Percentiles rank a stretch among this genome's conserved stretches.
phyloP scores from a whole-genome alignment of 192 early-diverging fungal genomes.

The Geranomyces variabilis region DNA sequence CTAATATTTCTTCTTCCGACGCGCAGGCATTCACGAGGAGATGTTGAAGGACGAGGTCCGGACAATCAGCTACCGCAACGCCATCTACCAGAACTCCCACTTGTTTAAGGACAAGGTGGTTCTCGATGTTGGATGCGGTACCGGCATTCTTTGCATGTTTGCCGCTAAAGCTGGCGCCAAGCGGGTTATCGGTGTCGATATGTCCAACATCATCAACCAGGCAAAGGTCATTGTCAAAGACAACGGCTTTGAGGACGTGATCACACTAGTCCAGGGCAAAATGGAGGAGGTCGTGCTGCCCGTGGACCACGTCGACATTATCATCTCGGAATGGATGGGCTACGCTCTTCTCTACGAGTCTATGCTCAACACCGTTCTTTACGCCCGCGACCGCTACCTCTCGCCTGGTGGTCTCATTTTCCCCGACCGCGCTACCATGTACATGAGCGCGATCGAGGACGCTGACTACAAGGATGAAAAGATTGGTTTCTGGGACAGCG shows the following conservation, averaged over 20 bases:
- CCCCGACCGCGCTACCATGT: conserved; percentile 85
- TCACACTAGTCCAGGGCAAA: conserved; percentile 92
- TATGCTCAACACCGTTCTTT: conserved; percentile 99
- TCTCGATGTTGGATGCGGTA: conserved; percentile 99
- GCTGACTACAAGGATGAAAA: conserved; percentile 92
- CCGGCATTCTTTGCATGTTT: conserved; percentile 98
- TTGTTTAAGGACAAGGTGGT: conserved; percentile 97
- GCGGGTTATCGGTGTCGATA: conserved; percentile 93
- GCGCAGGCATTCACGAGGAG: conserved; percentile 83
- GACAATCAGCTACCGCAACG: conserved; percentile 88
- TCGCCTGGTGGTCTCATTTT: conserved; percentile 89
- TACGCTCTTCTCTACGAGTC: conserved; percentile 98
- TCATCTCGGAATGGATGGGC: conserved; percentile 99
- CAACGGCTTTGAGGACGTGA: conserved; percentile 86
- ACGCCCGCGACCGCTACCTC: conserved; percentile 93
- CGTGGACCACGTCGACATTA: conserved; percentile 96
- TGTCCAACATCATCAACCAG: conserved; percentile 97
- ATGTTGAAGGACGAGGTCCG: conserved; percentile 99
- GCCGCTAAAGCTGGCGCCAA: conserved; percentile 98
- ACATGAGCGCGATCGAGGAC: conserved; percentile 90
- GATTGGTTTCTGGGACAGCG: conserved; percentile 90
- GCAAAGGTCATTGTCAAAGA: conserved; percentile 92
- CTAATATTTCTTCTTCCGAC: not conserved
- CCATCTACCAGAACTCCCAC: conserved; percentile 94
- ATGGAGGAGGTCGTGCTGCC: conserved; percentile 97